Percentiles rank a stretch among this genome's conserved stretches.
These are phyloP conservation scores for Citrullus amarus DNA, from an alignment of 306 rosid genomes.

Conservation along the genomic window DNA sequence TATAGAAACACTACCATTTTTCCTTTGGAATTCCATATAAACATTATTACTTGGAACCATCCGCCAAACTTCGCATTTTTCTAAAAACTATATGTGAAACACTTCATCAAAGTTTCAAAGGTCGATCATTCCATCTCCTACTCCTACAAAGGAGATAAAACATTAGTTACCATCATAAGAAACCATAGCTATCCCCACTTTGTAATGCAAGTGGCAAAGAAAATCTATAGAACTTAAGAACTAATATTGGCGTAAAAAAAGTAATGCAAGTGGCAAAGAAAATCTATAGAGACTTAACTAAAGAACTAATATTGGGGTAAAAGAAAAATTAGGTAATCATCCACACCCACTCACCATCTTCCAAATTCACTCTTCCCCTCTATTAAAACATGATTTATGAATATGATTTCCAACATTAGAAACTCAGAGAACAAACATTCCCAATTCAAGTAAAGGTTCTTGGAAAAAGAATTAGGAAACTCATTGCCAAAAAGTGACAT, in stretches of 20 bases:
- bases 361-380: background rate
- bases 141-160: too few relatives aligned
- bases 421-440: background rate
- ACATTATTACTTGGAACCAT: background rate
- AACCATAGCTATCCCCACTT: background rate
- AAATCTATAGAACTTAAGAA: background rate
- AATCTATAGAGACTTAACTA: background rate
- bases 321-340: constrained; percentile 28
- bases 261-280: background rate
- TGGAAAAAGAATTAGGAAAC: background rate
- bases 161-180: background rate
- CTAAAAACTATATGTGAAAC: too few relatives aligned
- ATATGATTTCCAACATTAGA: background rate
- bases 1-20: background rate
- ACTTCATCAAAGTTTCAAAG: too few relatives aligned
- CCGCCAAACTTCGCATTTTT: too few relatives aligned
- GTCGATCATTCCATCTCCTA: too few relatives aligned
- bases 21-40: background rate
- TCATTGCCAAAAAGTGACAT: background rate
- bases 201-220: background rate
- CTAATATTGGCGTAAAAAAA: background rate
- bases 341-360: constrained; percentile 29
- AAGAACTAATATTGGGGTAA: background rate
- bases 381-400: background rate
- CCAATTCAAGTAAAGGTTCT: background rate